These are phyloP conservation scores for Canna indica DNA, from an alignment of 176 grass and related monocot genomes.

Conservation along the genomic window DNA sequence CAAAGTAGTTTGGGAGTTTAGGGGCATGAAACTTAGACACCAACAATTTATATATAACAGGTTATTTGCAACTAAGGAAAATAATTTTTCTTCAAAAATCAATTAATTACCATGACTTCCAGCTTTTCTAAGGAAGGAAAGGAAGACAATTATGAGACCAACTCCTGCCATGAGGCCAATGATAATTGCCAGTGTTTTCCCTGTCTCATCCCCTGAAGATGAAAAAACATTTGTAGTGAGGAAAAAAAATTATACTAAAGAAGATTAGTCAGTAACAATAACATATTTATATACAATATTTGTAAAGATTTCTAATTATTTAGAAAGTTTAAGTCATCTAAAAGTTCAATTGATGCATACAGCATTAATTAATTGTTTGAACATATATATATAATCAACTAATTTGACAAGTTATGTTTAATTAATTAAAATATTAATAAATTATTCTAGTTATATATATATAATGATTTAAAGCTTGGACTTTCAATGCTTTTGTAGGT, in stretches of 20 bases:
- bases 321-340: background rate
- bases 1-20: too few species aligned
- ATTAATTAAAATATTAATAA: too few species aligned
- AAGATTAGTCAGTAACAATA: background rate
- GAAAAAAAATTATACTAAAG: background rate
- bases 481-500: background rate
- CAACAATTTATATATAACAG: too few species aligned
- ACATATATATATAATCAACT: too few species aligned
- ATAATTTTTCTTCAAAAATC: too few species aligned
- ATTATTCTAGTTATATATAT: too few species aligned
- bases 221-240: background rate
- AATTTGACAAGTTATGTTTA: too few species aligned
- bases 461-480: background rate
- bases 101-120: conserved; percentile 12
- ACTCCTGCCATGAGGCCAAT: conserved; percentile 27
- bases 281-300: background rate
- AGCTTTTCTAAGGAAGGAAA: conserved; percentile 31
- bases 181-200: conserved; percentile 30
- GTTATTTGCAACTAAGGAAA: too few species aligned
- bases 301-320: background rate
- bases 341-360: too few species aligned
- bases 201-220: conserved; percentile 23
- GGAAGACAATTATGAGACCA: conserved; percentile 27
- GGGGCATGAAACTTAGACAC: too few species aligned
- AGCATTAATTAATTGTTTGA: too few species aligned